Base-by-base conservation (phyloP, 176 grass and related monocot species). In the Metroxylon sagu region DNA sequence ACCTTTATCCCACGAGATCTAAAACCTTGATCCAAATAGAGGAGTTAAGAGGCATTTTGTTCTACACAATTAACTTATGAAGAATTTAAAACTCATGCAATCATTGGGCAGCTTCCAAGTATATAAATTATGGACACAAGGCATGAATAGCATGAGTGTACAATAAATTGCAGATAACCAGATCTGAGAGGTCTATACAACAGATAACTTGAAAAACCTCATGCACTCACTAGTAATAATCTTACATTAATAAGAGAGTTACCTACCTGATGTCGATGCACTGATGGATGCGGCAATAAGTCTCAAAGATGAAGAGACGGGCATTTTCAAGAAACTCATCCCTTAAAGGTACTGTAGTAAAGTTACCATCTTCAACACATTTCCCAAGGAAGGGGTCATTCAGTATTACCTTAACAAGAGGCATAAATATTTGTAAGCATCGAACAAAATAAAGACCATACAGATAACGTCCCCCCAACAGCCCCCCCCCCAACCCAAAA, bases 371-470 rank as follows among this genome's bases (percentile, higher is more conserved):
- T 60, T 82, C 83, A 18, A 82, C 66, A 15, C 54, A 75, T 70
- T 97, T 97, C 1, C 93, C 93, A 39, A 97, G 81, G 66, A 97
- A 97, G 49, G 92, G 92, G 54, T 97, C 92, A 69, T 97, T 97
- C 72, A 91, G 70, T 76, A 97, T 97, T 56, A 97, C 92, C 87
- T 91, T 56, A 16, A 65, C 19, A 60, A 26, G 6, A 55, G 53
- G 5, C 18, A 23, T 62, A 8, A 18, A 18, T 19, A 48, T 6
- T 19, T 18, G 16, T 19, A 27, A 35, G 6, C 1, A 35, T 35
- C 5, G 6, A 7, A 35, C 8, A 29, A 27, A 8, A 25, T 17
- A 16, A 65, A 3, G 35, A 64, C 4, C 3, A 64, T 51, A 7
- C n/a, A 17, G 16, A 64, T n/a, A 25, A 19, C 21, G 1, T 1